Evolutionary conservation across 768 basidiomycete genomes (phyloP).

Genomic region (Agrocybe pediades): DNA sequence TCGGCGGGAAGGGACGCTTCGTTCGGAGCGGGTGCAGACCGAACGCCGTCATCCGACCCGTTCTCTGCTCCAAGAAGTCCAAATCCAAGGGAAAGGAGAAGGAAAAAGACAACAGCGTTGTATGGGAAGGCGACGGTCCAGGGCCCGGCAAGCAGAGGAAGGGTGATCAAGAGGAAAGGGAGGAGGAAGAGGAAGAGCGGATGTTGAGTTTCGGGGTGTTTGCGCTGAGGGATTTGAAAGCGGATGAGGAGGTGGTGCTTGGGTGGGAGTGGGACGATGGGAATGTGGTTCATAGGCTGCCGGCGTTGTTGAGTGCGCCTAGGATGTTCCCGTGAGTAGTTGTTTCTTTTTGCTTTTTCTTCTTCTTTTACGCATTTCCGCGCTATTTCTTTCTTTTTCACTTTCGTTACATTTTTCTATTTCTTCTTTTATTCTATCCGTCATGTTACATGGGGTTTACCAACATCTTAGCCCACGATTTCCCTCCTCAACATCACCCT

Average conservation of each 20-base stretch:
- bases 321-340: constrained; percentile 57
- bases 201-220: constrained; percentile 78
- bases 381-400: too few species aligned
- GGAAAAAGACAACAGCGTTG: constrained; percentile 10
- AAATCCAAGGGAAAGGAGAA: constrained; percentile 12
- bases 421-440: constrained; percentile 1
- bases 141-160: not conserved
- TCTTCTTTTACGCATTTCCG: not conserved
- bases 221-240: constrained; percentile 71
- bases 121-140: too few species aligned
- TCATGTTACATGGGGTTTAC: constrained; percentile 13
- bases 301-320: constrained; percentile 63
- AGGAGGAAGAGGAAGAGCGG: constrained; percentile 21
- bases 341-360: constrained; percentile 16
- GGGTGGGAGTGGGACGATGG: constrained; percentile 99
- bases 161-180: constrained; percentile 7
- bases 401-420: not conserved
- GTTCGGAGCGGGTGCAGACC: constrained; percentile 66
- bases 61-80: too few species aligned
- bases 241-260: constrained; percentile 83
- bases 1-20: constrained; percentile 65
- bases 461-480: constrained; percentile 10
- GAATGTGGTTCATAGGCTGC: constrained; percentile 78
- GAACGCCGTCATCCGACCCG: constrained; percentile 63
- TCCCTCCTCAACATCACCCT: not conserved